Conservation (phyloP, 441 rosid genomes). For the Brassica balearica region DNA sequence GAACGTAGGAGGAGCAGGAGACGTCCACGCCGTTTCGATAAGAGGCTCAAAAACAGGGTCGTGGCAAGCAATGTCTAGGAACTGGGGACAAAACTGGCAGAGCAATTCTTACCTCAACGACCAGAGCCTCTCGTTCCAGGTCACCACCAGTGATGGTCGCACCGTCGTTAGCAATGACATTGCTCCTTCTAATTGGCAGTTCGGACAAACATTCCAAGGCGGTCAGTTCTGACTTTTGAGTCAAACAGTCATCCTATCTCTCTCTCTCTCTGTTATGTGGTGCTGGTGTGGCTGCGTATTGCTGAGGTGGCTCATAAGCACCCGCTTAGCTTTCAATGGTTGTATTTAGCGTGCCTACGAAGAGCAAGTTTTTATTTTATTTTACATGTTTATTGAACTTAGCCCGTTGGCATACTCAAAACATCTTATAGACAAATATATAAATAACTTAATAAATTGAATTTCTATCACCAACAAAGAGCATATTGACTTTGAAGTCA, state of each 20-base stretch:
- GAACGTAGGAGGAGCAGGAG: conserved; percentile 77
- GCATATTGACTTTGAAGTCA: too few relatives aligned
- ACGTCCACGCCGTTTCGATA: conserved; percentile 60
- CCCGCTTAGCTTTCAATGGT: conserved; percentile 65
- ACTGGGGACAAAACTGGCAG: conserved; percentile 91
- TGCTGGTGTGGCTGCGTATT: conserved; percentile 48
- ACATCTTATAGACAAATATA: too few relatives aligned
- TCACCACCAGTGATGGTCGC: conserved; percentile 83
- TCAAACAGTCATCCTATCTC: not conserved
- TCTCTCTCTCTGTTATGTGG: conserved; percentile 7
- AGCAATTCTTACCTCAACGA: conserved; percentile 71
- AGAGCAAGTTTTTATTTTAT: conserved; percentile 5
- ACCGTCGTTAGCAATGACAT: conserved; percentile 59
- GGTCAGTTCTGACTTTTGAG: conserved; percentile 52
- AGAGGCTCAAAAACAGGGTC: conserved; percentile 62
- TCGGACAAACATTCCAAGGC: conserved; percentile 80
- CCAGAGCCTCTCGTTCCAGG: conserved; percentile 71
- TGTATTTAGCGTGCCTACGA: conserved; percentile 18
- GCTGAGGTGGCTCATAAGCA: conserved; percentile 78
- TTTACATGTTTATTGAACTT: conserved; percentile 17
- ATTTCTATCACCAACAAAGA: too few relatives aligned
- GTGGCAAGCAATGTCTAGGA: conserved; percentile 77
- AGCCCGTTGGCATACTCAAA: not conserved
- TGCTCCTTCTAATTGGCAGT: conserved; percentile 73
- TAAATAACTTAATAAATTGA: too few relatives aligned